Evolutionary conservation across 768 basidiomycete species (phyloP).

Genomic region (Calocybe indica): DNA sequence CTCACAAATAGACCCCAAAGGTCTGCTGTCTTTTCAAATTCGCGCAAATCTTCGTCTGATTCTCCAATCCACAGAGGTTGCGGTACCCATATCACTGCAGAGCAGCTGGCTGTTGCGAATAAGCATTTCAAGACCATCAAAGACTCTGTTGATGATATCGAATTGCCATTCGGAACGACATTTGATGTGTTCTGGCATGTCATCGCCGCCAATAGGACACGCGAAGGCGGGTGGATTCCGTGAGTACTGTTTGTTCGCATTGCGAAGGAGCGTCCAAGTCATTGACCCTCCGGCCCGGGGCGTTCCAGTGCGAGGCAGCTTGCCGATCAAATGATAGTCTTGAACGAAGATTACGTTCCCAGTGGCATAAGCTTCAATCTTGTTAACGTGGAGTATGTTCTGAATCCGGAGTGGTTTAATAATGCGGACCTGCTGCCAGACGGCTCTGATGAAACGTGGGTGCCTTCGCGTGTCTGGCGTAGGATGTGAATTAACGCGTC

Average conservation of each 20-base stretch:
- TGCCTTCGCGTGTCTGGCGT: too few species aligned
- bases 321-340: constrained; percentile 26
- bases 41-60: neutral
- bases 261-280: too few species aligned
- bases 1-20: neutral
- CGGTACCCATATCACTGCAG: constrained; percentile 17
- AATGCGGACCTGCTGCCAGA: constrained; percentile 29
- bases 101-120: constrained; percentile 17
- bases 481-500: neutral
- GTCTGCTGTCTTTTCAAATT: neutral
- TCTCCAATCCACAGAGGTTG: constrained; percentile 10
- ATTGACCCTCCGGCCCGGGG: neutral
- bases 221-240: neutral
- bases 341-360: constrained; percentile 31
- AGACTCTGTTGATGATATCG: constrained; percentile 5
- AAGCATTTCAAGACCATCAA: constrained; percentile 21
- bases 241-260: neutral
- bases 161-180: constrained; percentile 2
- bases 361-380: constrained; percentile 30
- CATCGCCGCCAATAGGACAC: neutral
- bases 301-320: constrained; percentile 21
- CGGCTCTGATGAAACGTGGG: constrained; percentile 9
- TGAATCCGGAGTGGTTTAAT: constrained; percentile 35
- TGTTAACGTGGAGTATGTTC: constrained; percentile 22
- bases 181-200: neutral